Percentiles rank a stretch among this genome's conserved stretches.
phyloP scores from a whole-genome alignment of 106 monocot species.

The Triglochin maritima region DNA sequence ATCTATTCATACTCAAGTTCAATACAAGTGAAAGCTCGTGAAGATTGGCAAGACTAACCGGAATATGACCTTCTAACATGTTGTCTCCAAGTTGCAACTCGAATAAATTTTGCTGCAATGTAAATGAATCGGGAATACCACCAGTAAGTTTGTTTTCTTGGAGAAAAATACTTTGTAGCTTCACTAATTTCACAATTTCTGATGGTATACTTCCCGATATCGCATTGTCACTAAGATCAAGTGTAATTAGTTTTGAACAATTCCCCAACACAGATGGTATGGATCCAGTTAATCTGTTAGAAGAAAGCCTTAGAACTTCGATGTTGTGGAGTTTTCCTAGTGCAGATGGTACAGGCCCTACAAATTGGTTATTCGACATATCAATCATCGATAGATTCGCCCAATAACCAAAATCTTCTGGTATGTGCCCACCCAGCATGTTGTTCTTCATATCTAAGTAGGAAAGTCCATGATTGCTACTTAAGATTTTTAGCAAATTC shows the following conservation, averaged over 20 bases:
- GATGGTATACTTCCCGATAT: conserved; percentile 42
- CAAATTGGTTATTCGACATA: conserved; percentile 44
- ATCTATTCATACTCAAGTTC: conserved; percentile 40
- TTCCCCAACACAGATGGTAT: conserved; percentile 43
- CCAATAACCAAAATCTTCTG: conserved; percentile 24
- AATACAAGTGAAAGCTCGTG: conserved; percentile 39
- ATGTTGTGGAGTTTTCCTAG: conserved; percentile 41
- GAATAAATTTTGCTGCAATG: conserved; percentile 30
- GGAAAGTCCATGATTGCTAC: conserved; percentile 27
- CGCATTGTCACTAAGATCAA: conserved; percentile 47
- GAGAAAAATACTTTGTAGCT: conserved; percentile 41
- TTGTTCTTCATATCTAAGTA: conserved; percentile 60
- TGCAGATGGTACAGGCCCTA: conserved; percentile 39
- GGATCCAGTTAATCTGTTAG: conserved; percentile 42
- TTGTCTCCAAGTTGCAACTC: conserved; percentile 62
- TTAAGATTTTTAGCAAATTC: conserved; percentile 24
- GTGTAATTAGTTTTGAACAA: conserved; percentile 29
- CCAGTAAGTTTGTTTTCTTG: conserved; percentile 42
- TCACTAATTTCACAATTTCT: conserved; percentile 20
- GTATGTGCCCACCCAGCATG: conserved; percentile 41
- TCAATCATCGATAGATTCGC: conserved; percentile 57
- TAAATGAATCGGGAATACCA: conserved; percentile 49
- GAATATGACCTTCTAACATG: conserved; percentile 43
- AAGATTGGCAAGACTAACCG: conserved; percentile 47
- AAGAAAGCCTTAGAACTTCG: conserved; percentile 27